Evolutionary conservation across 108 stramenopile species (phyloP).

Genomic region (Fragilaria radians): DNA sequence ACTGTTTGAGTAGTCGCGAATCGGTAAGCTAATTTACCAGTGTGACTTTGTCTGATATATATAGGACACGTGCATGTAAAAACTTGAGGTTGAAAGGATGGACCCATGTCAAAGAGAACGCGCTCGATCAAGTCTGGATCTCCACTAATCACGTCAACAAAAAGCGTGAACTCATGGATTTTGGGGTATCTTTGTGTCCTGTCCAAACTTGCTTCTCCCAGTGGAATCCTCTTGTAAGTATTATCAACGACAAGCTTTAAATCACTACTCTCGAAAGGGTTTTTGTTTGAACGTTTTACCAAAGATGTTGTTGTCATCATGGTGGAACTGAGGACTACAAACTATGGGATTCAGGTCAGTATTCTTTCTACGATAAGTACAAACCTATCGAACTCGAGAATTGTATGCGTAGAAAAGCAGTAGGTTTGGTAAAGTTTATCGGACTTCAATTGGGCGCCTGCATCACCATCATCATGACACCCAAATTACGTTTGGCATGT

Average conservation of each 20-base stretch:
- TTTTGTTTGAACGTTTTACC: too few species aligned
- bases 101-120: constrained; percentile 27
- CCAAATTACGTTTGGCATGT: too few species aligned
- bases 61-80: not conserved
- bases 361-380: too few species aligned
- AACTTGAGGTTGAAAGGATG: not conserved
- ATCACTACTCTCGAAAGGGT: too few species aligned
- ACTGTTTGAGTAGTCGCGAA: constrained; percentile 47
- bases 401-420: too few species aligned
- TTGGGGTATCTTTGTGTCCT: not conserved
- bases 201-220: not conserved
- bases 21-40: constrained; percentile 4
- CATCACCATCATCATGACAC: too few species aligned
- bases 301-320: too few species aligned
- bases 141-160: constrained; percentile 40
- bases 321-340: too few species aligned
- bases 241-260: constrained; percentile 2
- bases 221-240: constrained; percentile 1
- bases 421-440: too few species aligned
- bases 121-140: constrained; percentile 38
- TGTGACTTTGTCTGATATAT: not conserved
- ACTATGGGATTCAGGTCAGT: too few species aligned
- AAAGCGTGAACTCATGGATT: constrained; percentile 8
- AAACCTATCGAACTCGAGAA: too few species aligned
- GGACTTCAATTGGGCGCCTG: too few species aligned